These are phyloP conservation scores for Alectoria sarmentosa DNA, from an alignment of 495 filamentous ascomycete genomes.

Conservation along the genomic window DNA sequence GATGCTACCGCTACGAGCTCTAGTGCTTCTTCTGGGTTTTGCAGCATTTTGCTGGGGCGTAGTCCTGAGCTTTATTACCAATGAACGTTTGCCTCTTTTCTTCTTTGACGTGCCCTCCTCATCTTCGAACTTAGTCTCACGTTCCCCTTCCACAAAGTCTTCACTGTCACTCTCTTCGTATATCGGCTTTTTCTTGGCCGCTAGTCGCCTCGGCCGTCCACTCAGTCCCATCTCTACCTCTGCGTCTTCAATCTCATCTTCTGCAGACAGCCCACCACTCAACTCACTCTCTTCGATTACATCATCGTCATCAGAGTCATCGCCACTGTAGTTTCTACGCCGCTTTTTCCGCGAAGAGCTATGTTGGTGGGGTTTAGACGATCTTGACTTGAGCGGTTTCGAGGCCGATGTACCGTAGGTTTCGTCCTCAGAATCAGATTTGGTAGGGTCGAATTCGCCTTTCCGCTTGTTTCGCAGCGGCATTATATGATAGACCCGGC, in stretches of 20 bases:
- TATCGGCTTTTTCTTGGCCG: slow-evolving; percentile 41
- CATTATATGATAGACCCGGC: slow-evolving; percentile 26
- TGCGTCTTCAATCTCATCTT: slow-evolving; percentile 54
- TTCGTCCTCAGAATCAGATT: slow-evolving; percentile 78
- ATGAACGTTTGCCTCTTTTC: slow-evolving; percentile 29
- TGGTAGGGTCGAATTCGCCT: slow-evolving; percentile 67
- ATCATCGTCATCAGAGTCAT: slow-evolving; percentile 52
- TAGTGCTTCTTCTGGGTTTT: slow-evolving; percentile 31
- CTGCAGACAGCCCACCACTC: slow-evolving; percentile 55
- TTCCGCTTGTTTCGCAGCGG: slow-evolving; percentile 58
- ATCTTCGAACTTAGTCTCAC: slow-evolving; percentile 19
- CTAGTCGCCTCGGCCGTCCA: slow-evolving; percentile 62
- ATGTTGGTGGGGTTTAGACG: slow-evolving; percentile 35
- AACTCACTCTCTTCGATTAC: slow-evolving; percentile 62
- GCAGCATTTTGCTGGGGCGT: slow-evolving; percentile 22
- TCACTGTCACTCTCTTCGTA: slow-evolving; percentile 36
- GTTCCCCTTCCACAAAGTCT: slow-evolving; percentile 18
- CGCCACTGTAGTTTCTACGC: slow-evolving; percentile 36
- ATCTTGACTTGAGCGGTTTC: slow-evolving; percentile 34
- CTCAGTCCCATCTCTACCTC: slow-evolving; percentile 58
- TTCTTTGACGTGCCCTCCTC: slow-evolving; percentile 29
- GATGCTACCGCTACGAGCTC: slow-evolving; percentile 39
- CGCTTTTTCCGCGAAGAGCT: slow-evolving; percentile 44
- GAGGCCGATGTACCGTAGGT: slow-evolving; percentile 54
- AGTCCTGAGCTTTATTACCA: slow-evolving; percentile 33